phyloP scores from a whole-genome alignment of 1,284 basidiomycete species.

The Rugiboletus extremiorientalis region DNA sequence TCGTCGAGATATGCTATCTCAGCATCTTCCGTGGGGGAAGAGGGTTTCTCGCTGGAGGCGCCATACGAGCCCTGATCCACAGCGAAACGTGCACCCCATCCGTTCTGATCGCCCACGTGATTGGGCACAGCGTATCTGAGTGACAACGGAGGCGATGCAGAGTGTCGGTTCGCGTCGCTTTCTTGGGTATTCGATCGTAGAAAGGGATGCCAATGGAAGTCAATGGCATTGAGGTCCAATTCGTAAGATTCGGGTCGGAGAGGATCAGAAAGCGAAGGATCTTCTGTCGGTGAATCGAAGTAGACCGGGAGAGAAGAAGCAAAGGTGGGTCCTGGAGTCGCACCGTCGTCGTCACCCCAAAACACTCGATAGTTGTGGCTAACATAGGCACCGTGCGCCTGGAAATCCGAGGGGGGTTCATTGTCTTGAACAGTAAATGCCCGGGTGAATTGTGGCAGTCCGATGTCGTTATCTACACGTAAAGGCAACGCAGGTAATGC shows the following conservation, averaged over 20 bases:
- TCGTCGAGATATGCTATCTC: constrained; percentile 8
- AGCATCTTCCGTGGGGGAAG: constrained; percentile 6
- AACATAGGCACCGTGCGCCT: not conserved
- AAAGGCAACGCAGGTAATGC: constrained; percentile 13
- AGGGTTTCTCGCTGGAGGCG: constrained; percentile 16
- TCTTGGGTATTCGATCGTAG: constrained; percentile 21
- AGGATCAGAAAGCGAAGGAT: constrained; percentile 45
- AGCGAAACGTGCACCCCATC: constrained; percentile 10
- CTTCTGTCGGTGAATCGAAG: constrained; percentile 54
- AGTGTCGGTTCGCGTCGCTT: not conserved
- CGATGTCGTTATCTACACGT: constrained; percentile 19
- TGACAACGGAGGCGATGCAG: not conserved
- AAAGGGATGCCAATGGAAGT: constrained; percentile 56
- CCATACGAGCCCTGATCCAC: constrained; percentile 10
- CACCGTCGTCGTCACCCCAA: constrained; percentile 8
- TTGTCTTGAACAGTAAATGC: constrained; percentile 7
- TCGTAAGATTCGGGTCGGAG: constrained; percentile 35
- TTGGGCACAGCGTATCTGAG: constrained; percentile 7
- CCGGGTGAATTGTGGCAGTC: constrained; percentile 3
- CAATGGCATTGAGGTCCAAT: constrained; percentile 41
- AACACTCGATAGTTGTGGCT: constrained; percentile 3
- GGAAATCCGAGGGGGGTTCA: constrained; percentile 18
- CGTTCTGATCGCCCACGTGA: constrained; percentile 18
- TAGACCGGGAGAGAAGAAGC: constrained; percentile 37
- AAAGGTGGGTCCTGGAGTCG: constrained; percentile 34